Percentiles rank a stretch among this genome's conserved stretches.
Conservation (phyloP, 805 yeast species). For the Zygotorulaspora florentina region DNA sequence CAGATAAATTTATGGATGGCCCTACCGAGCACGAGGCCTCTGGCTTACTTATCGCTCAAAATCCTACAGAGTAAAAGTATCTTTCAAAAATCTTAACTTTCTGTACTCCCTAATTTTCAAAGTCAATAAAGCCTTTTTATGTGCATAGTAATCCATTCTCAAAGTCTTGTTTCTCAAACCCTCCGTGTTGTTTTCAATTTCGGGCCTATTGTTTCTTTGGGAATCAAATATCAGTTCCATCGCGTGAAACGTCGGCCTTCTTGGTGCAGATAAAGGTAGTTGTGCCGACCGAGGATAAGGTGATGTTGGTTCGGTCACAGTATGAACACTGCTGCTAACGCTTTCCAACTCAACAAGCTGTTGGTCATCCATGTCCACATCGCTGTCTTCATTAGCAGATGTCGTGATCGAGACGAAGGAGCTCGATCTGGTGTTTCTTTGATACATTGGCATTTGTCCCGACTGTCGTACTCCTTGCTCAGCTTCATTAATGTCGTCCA, state of each 20-base stretch:
- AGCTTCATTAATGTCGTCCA: background rate
- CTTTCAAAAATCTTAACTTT: slow-evolving; percentile 24
- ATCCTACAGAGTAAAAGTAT: slow-evolving; percentile 25
- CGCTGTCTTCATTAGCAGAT: slow-evolving; percentile 21
- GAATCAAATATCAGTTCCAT: slow-evolving; percentile 5
- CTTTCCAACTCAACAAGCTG: slow-evolving; percentile 25
- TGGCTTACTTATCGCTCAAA: slow-evolving; percentile 7
- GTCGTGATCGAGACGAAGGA: slow-evolving; percentile 20
- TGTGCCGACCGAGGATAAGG: slow-evolving; percentile 9
- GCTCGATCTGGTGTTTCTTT: slow-evolving; percentile 12
- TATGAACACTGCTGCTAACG: slow-evolving; percentile 27
- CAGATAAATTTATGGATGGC: slow-evolving; percentile 18
- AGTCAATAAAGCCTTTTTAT: slow-evolving; percentile 17
- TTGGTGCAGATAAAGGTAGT: slow-evolving; percentile 2
- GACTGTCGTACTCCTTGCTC: slow-evolving; percentile 1
- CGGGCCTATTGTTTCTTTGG: slow-evolving; percentile 1
- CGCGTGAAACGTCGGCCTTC: slow-evolving; percentile 8
- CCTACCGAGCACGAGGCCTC: slow-evolving; percentile 3
- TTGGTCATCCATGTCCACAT: slow-evolving; percentile 26
- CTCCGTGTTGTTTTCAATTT: slow-evolving; percentile 5
- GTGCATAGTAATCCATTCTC: slow-evolving; percentile 16
- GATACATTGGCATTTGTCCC: slow-evolving; percentile 6
- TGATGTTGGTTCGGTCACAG: slow-evolving; percentile 15
- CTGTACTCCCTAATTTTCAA: slow-evolving; percentile 25
- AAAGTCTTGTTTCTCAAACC: slow-evolving; percentile 16